Percentiles rank a stretch among this genome's conserved stretches.
phyloP scores from a whole-genome alignment of 2,329 filamentous ascomycete species.

The Trichothecium roseum region DNA sequence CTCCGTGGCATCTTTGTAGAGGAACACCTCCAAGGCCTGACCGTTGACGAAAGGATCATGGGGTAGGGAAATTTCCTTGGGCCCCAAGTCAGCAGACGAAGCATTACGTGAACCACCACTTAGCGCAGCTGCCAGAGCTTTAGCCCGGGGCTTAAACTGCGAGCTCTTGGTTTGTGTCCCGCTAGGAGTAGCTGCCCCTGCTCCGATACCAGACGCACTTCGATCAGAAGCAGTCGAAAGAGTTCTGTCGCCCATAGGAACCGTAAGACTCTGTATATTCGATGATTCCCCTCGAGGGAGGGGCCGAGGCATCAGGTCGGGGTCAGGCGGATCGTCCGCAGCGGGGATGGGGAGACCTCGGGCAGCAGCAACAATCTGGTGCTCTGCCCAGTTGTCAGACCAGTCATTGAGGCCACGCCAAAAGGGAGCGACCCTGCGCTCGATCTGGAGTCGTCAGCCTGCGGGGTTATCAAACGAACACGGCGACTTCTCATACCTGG shows the following conservation, averaged over 20 bases:
- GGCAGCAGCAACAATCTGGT: constrained; percentile 87
- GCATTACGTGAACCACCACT: constrained; percentile 63
- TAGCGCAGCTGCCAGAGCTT: constrained; percentile 76
- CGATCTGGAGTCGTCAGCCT: constrained; percentile 51
- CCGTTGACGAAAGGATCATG: constrained; percentile 85
- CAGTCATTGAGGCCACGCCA: constrained; percentile 92
- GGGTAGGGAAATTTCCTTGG: constrained; percentile 70
- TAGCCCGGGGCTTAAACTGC: constrained; percentile 70
- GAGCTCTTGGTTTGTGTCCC: constrained; percentile 27
- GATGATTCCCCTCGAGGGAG: constrained; percentile 37
- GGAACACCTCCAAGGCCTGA: constrained; percentile 81
- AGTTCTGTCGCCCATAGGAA: constrained; percentile 69
- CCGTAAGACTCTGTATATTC: constrained; percentile 61
- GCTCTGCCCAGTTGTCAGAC: constrained; percentile 80
- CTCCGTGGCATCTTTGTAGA: constrained; percentile 85
- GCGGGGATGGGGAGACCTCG: constrained; percentile 75
- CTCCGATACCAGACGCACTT: constrained; percentile 39
- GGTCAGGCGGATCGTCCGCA: constrained; percentile 70
- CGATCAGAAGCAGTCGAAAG: constrained; percentile 70
- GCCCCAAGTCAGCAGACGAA: constrained; percentile 60
- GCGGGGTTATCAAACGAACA: neutral
- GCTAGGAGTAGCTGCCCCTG: no score
- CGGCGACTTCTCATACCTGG: constrained; percentile 49
- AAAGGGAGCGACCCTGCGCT: constrained; percentile 84
- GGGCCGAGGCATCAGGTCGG: constrained; percentile 43